A percentile compares a stretch with the other conserved stretches of the same genome.
Conservation (phyloP, 2,329 filamentous ascomycete genomes). For the Pleurostoma richardsiae region DNA sequence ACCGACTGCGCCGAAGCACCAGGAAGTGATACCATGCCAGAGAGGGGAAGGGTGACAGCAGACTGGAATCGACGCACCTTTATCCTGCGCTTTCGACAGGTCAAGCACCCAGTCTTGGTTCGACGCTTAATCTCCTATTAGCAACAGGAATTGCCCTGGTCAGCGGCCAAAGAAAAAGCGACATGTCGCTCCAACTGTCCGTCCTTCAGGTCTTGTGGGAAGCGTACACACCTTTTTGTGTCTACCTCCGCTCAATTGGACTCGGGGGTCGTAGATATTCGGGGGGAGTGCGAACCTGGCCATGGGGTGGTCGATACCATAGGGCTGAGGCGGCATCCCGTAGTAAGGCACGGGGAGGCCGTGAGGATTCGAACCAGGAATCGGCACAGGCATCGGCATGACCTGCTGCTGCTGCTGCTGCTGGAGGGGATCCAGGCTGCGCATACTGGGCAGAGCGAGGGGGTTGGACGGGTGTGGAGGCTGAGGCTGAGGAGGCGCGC, state of each 20-base stretch:
- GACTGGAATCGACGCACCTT: slow-evolving; percentile 44
- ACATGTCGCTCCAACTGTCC: not conserved
- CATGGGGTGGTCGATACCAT: slow-evolving; percentile 38
- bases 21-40: not conserved
- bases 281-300: slow-evolving; percentile 41
- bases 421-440: slow-evolving; percentile 14
- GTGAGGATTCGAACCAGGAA: slow-evolving; percentile 31
- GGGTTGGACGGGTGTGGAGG: not conserved
- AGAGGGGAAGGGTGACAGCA: slow-evolving; percentile 2
- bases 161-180: slow-evolving; percentile 13
- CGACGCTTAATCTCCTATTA: slow-evolving; percentile 56
- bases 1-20: no score
- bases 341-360: slow-evolving; percentile 29
- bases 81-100: slow-evolving; percentile 56
- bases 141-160: slow-evolving; percentile 15
- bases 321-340: slow-evolving; percentile 30
- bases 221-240: slow-evolving; percentile 49
- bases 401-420: slow-evolving; percentile 15
- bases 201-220: not conserved
- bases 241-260: slow-evolving; percentile 39
- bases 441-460: slow-evolving; percentile 18
- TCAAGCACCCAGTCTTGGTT: slow-evolving; percentile 59
- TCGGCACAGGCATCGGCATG: slow-evolving; percentile 29
- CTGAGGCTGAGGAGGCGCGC: slow-evolving; percentile 1
- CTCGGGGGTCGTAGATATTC: slow-evolving; percentile 36